A percentile compares a stretch with the other conserved stretches of the same genome.
Conservation (phyloP, 441 rosid species). For the Pelargonium citronellum region DNA sequence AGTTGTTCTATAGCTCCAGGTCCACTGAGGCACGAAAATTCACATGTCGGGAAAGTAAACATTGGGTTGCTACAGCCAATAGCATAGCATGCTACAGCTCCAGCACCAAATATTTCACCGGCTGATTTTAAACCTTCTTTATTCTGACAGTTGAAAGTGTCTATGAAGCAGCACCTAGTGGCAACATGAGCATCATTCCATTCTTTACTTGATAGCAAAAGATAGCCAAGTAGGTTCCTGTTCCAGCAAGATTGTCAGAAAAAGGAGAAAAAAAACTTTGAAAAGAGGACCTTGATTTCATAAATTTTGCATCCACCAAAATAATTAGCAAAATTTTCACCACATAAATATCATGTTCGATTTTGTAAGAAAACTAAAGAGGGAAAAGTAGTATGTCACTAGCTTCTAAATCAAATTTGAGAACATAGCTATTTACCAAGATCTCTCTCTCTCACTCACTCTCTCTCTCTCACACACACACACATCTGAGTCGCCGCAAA, state of each 20-base stretch:
- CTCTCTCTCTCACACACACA: neutral
- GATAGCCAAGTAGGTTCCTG: conserved; percentile 87
- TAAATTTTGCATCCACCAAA: conserved; percentile 9
- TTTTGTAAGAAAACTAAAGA: neutral
- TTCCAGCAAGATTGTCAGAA: conserved; percentile 29
- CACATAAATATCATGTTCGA: neutral
- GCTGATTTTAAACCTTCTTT: conserved; percentile 13
- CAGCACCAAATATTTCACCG: conserved; percentile 11
- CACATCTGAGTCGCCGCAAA: neutral
- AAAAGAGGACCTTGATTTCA: conserved; percentile 6
- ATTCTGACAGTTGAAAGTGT: neutral
- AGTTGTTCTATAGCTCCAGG: conserved; percentile 14
- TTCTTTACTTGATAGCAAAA: conserved; percentile 18
- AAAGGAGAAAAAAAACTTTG: conserved; percentile 5
- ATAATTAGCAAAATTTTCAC: neutral
- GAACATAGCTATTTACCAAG: neutral
- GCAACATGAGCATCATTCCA: conserved; percentile 13
- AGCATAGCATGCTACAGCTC: conserved; percentile 14
- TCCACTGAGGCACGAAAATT: conserved; percentile 9
- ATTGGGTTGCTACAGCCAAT: conserved; percentile 7
- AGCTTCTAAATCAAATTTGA: neutral
- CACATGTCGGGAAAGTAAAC: conserved; percentile 11
- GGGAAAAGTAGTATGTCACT: neutral
- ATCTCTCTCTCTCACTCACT: neutral
- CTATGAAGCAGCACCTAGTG: conserved; percentile 12